Evolutionary conservation across 2,329 filamentous ascomycete species (phyloP), one percentile per base, ranked within the genome.

Genomic region (Chaetothyriales sp.): DNA sequence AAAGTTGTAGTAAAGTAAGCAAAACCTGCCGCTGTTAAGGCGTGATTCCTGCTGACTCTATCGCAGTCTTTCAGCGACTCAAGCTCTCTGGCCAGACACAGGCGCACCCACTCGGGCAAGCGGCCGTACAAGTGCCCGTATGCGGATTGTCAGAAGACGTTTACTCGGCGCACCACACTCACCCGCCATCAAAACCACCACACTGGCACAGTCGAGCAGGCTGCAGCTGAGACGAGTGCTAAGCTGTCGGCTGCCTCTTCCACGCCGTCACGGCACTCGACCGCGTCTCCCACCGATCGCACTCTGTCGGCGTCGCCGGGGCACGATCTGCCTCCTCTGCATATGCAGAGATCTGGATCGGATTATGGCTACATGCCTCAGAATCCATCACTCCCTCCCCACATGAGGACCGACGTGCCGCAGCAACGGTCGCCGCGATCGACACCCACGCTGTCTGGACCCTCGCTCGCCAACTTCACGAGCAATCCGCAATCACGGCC

Each of bases 121-220:
- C 79, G 92, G 48, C 92, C 92, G 1, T 98, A 97, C 74, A 95
- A 95, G 69, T 98, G 92, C 70, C 89, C 89, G 1, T 97, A 92
- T 63, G 89, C 89, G 54, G 89, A 95, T 67, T 98, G 92, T 69
- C 89, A 97, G 66, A 97, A 97, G 77, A 97, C 90, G 0, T 98
- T 98, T 64, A 98, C 92, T 8, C 83, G 92, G 52, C 85, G 90
- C 58, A 97, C 92, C 0, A 97, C 92, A 2, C 74, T 98, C 56
- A 98, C 90, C 1, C 82, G 92, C 48, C 92, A 98, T 66, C 89
- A 95, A 70, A 95, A 94, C 61, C 87, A 94, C 63, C 92, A 97
- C 67, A 94, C 86, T 18, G 92, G 90, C 44, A 95, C 89, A 0
- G 86, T 95, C 15, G 90, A 95, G 67, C 90, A 97, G 67, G 88